These are phyloP conservation scores for Coemansia interrupta DNA, from an alignment of 192 early-diverging fungal genomes.

Conservation along the genomic window DNA sequence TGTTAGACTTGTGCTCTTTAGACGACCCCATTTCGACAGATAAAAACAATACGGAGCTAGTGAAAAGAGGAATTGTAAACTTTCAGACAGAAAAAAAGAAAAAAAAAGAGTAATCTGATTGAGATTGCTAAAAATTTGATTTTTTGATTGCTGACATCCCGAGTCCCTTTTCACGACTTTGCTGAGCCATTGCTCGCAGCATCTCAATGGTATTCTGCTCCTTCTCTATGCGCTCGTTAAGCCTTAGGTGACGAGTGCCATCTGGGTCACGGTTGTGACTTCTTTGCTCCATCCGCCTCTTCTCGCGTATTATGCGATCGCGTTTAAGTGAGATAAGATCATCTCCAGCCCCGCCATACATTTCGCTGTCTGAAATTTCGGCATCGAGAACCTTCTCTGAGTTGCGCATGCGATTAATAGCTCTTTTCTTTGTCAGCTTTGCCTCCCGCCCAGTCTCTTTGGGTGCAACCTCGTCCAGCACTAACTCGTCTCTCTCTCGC, in stretches of 20 bases:
- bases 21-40: conserved; percentile 10
- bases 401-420: conserved; percentile 22
- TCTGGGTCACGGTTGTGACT: conserved; percentile 17
- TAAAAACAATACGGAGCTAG: not conserved
- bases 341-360: conserved; percentile 43
- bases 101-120: not conserved
- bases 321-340: conserved; percentile 48
- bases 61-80: not conserved
- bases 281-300: conserved; percentile 9
- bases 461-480: conserved; percentile 50
- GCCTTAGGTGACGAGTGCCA: conserved; percentile 21
- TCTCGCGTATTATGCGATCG: conserved; percentile 43
- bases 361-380: conserved; percentile 27
- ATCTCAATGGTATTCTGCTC: conserved; percentile 70
- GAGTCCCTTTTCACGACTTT: conserved; percentile 36
- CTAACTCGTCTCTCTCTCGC: conserved; percentile 32
- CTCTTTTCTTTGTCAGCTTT: conserved; percentile 34
- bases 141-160: conserved; percentile 24
- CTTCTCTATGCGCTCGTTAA: conserved; percentile 58
- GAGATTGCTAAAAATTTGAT: not conserved
- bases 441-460: conserved; percentile 50
- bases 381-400: conserved; percentile 22
- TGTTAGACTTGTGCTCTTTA: conserved; percentile 4
- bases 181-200: conserved; percentile 67
- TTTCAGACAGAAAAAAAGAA: not conserved